Evolutionary conservation across 306 rosid species (phyloP), one percentile per base, ranked within the genome.

Genomic region (Macrotyloma uniflorum): DNA sequence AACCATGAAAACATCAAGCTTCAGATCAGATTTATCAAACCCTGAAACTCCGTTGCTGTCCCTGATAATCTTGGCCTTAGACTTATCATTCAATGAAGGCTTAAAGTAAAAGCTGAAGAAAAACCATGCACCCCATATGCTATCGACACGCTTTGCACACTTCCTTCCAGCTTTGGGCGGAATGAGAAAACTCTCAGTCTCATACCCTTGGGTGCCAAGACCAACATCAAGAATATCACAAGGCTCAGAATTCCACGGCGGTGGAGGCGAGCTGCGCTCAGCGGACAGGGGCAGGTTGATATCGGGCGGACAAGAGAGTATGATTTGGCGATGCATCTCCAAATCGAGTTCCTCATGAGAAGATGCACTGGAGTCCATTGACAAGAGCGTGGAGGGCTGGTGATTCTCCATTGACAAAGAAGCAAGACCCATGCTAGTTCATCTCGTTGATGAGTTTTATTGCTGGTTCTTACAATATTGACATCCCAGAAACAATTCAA

Each of bases 61-160:
- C 54, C 88, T 80, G 24, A 87, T 55, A 78, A 90, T 89, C 85
- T 90, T 91, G 45, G 96, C 94, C 86, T 92, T 94, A 0, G 94
- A 90, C 70, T 90, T 92, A 36, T 92, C 96, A 32, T 76, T 88
- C 85, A 92, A 45, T 2, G 90, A 71, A 2, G 98, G 94, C 88
- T 90, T 92, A 72, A 94, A 94, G 88, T 94, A 94, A 80, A 89
- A 94, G 47, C 90, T 92, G 72, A 88, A 94, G 93, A 94, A 94
- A 80, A 94, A 89, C 98, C 98, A 94, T 58, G 98, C 98, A n/a
- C 97, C 98, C 98, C 97, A 94, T 67, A 94, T 90, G 84, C 97
- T 89, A 82, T 92, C 98, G 10, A 88, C 22, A 13, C 98, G 89
- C 81, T 92, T 94, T 5, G 91, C 84, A 3, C 93, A 93, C 79